Evolutionary conservation across 495 filamentous ascomycete genomes (phyloP).

Genomic region (Neurospora discreta): DNA sequence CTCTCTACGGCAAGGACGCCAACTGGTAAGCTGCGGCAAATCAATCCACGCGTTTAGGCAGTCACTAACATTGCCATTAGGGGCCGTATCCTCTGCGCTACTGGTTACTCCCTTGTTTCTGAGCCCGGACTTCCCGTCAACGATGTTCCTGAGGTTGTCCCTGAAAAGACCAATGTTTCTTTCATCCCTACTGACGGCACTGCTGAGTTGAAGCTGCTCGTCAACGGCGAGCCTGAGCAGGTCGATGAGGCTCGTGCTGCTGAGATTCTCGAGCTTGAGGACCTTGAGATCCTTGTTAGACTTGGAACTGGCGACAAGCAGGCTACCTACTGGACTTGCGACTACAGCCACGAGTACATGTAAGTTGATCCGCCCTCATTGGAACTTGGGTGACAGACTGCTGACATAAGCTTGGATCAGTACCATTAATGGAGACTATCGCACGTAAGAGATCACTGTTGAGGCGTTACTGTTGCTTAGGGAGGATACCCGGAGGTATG

Average conservation of each 20-base stretch:
- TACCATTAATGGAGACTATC: constrained; percentile 87
- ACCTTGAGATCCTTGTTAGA: constrained; percentile 69
- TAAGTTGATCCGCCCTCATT: constrained; percentile 10
- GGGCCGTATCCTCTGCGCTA: constrained; percentile 89
- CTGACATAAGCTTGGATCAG: constrained; percentile 17
- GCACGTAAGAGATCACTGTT: constrained; percentile 41
- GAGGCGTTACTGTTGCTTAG: not conserved
- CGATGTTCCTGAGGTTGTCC: constrained; percentile 53
- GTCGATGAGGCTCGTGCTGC: constrained; percentile 78
- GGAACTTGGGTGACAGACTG: not conserved
- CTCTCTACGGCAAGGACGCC: constrained; percentile 90
- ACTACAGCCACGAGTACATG: constrained; percentile 96
- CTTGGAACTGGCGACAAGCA: constrained; percentile 62
- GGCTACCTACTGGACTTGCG: constrained; percentile 88
- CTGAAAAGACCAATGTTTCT: constrained; percentile 79
- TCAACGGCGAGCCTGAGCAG: constrained; percentile 81
- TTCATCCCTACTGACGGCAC: constrained; percentile 83
- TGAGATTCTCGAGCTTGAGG: constrained; percentile 76
- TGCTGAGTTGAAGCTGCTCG: constrained; percentile 67
- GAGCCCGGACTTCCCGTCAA: constrained; percentile 41
- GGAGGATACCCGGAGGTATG: not conserved
- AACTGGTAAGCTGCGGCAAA: constrained; percentile 53
- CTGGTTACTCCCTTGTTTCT: constrained; percentile 75
- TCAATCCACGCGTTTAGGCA: not conserved
- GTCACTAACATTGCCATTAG: constrained; percentile 10